These are phyloP conservation scores for Xylaria palmicola DNA, from an alignment of 495 filamentous ascomycete genomes.

Conservation along the genomic window DNA sequence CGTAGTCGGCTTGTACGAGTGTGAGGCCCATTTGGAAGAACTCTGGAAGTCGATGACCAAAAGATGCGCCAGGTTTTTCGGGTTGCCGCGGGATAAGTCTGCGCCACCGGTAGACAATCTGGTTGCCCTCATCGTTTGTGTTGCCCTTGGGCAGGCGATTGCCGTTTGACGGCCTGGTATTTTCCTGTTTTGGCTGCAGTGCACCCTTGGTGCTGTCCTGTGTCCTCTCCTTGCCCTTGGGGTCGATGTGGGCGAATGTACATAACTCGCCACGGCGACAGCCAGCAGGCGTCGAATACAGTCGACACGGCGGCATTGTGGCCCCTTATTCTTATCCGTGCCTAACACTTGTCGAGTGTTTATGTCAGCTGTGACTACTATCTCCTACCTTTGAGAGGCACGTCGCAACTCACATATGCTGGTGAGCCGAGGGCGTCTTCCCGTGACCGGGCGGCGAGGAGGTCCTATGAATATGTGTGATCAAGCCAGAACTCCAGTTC, in stretches of 20 bases:
- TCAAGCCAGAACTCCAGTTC: background rate
- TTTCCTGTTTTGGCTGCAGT: background rate
- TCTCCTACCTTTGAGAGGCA: background rate
- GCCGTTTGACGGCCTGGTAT: background rate
- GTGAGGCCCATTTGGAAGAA: conserved; percentile 16
- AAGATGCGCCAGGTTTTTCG: background rate
- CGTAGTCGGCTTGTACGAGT: conserved; percentile 11
- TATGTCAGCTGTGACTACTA: background rate
- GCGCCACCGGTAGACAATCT: background rate
- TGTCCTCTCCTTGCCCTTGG: background rate
- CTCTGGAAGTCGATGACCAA: background rate
- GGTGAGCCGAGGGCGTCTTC: too few species aligned
- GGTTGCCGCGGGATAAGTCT: background rate
- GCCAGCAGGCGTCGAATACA: background rate
- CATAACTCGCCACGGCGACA: background rate
- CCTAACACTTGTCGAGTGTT: too few species aligned
- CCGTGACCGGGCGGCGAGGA: too few species aligned
- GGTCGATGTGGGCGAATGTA: background rate
- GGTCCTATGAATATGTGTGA: background rate
- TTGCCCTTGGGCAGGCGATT: background rate
- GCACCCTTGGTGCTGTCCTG: too few species aligned
- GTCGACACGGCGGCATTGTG: background rate
- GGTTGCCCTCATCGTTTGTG: background rate
- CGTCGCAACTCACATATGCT: background rate
- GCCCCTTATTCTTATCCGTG: too few species aligned